Evolutionary conservation across 208 protist species (phyloP), one percentile per base, ranked within the genome.

Genomic region (Kentomonas sorsogonicus): DNA sequence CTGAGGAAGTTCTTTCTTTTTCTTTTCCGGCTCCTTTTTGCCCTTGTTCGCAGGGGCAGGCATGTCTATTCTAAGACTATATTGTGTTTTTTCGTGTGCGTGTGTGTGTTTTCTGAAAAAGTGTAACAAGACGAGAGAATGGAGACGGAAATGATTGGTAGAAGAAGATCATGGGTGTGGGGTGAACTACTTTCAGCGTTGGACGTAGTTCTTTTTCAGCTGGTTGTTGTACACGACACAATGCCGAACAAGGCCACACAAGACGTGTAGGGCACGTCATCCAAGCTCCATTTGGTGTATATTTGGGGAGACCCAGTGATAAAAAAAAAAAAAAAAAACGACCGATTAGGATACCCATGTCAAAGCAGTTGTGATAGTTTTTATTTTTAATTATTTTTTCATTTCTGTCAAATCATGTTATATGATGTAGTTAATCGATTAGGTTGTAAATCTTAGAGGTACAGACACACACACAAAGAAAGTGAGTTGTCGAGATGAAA

Each of bases 1-100:
- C 67, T 76, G 77, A 11, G 78, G 81, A 7, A 62, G 66, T 45
- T 72, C 69, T 40, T 88, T 89, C 68, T 86, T 89, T 47, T 86
- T 87, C 40, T 78, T 79, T 0, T 53, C 60, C 9, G 63, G 50
- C 5, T 63, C 75, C 48, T 81, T 79, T 13, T 26, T 55, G 5
- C 60, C 53, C 13, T 52, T 36, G 33, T 45, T 53, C 13, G 27
- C 48, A 20, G 20, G 39, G 5, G 33, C 69, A 5, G 74, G 69
- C 69, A 76, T 80, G 9, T 23, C 15, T 16, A 26, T 30, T 1
- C 1, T 16, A 46, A 46, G 43, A 54, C 25, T 53, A 38, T 51
- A 25, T 50, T 30, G 23, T 30, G 22, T 25, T 33, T 45, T 53
- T 30, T 55, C 2, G 16, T 38, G 13, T 46, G 29, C 23, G 2